Evolutionary conservation across 2,329 filamentous ascomycete genomes (phyloP).

Genomic region (Dothistroma pini): DNA sequence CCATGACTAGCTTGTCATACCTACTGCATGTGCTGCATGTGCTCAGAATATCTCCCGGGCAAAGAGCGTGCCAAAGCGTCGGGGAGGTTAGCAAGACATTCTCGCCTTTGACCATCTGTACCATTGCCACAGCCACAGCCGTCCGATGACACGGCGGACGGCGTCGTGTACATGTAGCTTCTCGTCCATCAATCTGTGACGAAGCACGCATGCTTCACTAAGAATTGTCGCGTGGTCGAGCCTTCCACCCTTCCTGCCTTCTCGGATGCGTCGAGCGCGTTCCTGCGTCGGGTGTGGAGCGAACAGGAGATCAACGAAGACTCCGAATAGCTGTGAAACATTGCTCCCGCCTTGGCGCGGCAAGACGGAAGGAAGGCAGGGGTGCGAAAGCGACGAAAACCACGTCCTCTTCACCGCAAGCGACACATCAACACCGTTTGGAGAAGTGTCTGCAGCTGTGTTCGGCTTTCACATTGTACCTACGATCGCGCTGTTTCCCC

Average conservation of each 20-base stretch:
- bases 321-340: neutral
- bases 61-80: slow-evolving; percentile 9
- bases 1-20: slow-evolving; percentile 2
- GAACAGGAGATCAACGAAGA: neutral
- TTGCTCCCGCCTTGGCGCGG: neutral
- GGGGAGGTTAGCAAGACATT: slow-evolving; percentile 7
- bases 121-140: neutral
- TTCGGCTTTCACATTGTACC: neutral
- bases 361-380: neutral
- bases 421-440: neutral
- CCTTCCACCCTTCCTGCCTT: no score
- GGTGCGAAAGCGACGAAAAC: neutral
- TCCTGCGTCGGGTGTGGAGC: neutral
- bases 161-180: neutral
- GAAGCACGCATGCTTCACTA: neutral
- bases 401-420: neutral
- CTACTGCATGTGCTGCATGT: neutral
- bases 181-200: neutral
- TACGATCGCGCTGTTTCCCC: neutral
- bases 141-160: no score
- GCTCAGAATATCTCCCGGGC: slow-evolving; percentile 8
- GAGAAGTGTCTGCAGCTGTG: neutral
- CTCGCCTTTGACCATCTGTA: neutral
- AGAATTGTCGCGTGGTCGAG: neutral
- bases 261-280: no score